Evolutionary conservation across 1,284 basidiomycete species (phyloP).

Genomic region (Ceraceosorus guamensis): DNA sequence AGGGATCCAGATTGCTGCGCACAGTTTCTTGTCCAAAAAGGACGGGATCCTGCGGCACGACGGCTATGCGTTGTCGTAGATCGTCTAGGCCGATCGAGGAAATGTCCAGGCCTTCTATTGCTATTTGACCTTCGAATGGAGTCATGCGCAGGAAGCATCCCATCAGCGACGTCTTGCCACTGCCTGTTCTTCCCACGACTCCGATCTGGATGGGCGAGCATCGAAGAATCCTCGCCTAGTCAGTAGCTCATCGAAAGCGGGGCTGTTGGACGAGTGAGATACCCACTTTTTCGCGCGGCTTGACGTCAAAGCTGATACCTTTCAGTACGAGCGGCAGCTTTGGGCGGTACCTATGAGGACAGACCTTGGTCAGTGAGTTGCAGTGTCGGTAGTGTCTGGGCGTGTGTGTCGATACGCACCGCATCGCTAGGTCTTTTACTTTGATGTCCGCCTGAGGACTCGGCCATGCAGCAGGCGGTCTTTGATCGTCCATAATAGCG

Average conservation of each 20-base stretch:
- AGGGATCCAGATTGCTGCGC: conserved; percentile 79
- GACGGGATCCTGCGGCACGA: conserved; percentile 60
- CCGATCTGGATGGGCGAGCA: conserved; percentile 7
- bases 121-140: conserved; percentile 30
- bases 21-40: conserved; percentile 74
- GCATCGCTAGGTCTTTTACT: conserved; percentile 68
- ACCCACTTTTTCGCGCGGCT: conserved; percentile 60
- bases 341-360: conserved; percentile 57
- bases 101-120: conserved; percentile 40
- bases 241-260: background rate
- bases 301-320: conserved; percentile 65
- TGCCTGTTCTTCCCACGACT: conserved; percentile 54
- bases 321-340: conserved; percentile 76
- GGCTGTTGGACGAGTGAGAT: background rate
- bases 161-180: conserved; percentile 34
- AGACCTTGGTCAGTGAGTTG: background rate
- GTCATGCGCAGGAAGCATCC: conserved; percentile 17
- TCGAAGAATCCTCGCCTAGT: too few species aligned
- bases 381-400: too few species aligned
- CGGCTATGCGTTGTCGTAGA: conserved; percentile 49
- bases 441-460: conserved; percentile 53
- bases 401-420: conserved; percentile 31
- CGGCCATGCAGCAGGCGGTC: conserved; percentile 51
- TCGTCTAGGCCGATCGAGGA: conserved; percentile 22
- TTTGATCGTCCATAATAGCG: conserved; percentile 2